These are phyloP conservation scores for Xerocomellus dryophilus DNA, from an alignment of 768 basidiomycete species.

Conservation along the genomic window DNA sequence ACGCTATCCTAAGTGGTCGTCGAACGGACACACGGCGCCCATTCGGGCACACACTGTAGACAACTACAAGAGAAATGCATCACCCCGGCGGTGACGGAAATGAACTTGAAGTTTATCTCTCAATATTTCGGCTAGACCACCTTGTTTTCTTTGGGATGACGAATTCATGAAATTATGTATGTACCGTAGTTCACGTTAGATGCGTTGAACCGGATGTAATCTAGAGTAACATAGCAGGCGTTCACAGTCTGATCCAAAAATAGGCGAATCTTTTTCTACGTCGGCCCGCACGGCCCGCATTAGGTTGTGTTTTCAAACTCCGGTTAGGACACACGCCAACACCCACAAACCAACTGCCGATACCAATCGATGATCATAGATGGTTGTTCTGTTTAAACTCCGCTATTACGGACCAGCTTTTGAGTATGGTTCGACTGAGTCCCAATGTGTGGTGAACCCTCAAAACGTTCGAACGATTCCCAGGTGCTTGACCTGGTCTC, in stretches of 20 bases:
- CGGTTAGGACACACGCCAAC: no score
- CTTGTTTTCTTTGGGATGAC: slow-evolving; percentile 7
- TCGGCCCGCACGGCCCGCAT: no score
- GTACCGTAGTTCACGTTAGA: slow-evolving; percentile 15
- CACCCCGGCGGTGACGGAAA: slow-evolving; percentile 42
- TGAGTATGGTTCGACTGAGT: slow-evolving; percentile 3
- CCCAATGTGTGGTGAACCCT: slow-evolving; percentile 18
- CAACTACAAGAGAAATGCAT: slow-evolving; percentile 40
- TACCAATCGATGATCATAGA: no score
- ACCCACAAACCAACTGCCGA: no score
- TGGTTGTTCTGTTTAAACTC: slow-evolving; percentile 10
- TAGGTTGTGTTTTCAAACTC: no score
- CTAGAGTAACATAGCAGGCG: slow-evolving; percentile 6
- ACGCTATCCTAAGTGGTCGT: no score
- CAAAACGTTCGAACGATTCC: slow-evolving; percentile 14
- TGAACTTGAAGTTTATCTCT: slow-evolving; percentile 9
- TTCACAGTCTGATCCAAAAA: not conserved
- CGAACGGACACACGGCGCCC: slow-evolving; percentile 19
- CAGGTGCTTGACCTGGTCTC: slow-evolving; percentile 7
- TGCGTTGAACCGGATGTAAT: slow-evolving; percentile 9
- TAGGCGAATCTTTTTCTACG: no score
- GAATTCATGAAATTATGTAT: slow-evolving; percentile 11
- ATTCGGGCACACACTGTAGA: slow-evolving; percentile 31
- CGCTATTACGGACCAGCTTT: not conserved
- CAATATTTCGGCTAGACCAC: slow-evolving; percentile 12